Evolutionary conservation across 805 yeast species (phyloP).

Genomic region (Millerago galiae): DNA sequence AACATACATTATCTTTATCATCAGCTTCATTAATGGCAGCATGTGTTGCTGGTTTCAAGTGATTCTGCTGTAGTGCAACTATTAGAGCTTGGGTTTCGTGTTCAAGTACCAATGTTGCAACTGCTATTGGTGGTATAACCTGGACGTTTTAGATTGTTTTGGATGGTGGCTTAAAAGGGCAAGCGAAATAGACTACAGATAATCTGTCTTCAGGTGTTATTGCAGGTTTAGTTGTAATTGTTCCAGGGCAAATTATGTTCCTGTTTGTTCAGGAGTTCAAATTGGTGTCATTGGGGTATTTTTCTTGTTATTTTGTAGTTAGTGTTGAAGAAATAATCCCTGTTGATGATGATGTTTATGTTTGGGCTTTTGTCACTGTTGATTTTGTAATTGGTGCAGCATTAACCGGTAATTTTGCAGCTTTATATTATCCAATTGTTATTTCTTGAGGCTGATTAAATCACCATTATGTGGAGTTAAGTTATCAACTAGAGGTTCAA

Average conservation of each 20-base stretch:
- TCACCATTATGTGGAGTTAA: constrained; percentile 76
- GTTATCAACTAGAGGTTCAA: constrained; percentile 76
- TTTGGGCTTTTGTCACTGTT: constrained; percentile 87
- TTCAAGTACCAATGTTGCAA: constrained; percentile 90
- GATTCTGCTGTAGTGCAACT: constrained; percentile 93
- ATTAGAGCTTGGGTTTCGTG: constrained; percentile 93
- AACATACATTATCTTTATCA: constrained; percentile 87
- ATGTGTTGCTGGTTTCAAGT: constrained; percentile 79
- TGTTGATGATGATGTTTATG: constrained; percentile 94
- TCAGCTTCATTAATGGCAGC: constrained; percentile 94
- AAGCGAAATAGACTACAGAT: constrained; percentile 82
- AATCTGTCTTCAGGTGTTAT: constrained; percentile 93
- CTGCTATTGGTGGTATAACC: constrained; percentile 85
- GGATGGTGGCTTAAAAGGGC: constrained; percentile 41
- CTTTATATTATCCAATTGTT: constrained; percentile 62
- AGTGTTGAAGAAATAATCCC: constrained; percentile 65
- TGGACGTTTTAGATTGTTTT: constrained; percentile 88
- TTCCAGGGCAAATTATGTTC: constrained; percentile 98
- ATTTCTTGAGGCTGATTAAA: constrained; percentile 86
- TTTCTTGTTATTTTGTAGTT: constrained; percentile 82
- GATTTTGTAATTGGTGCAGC: constrained; percentile 85
- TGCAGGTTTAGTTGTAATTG: constrained; percentile 90
- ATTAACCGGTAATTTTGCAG: constrained; percentile 85
- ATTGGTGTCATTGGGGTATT: constrained; percentile 71
- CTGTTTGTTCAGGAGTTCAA: constrained; percentile 80